phyloP scores from a whole-genome alignment of 2,329 filamentous ascomycete species.

The Talaromyces piceae region DNA sequence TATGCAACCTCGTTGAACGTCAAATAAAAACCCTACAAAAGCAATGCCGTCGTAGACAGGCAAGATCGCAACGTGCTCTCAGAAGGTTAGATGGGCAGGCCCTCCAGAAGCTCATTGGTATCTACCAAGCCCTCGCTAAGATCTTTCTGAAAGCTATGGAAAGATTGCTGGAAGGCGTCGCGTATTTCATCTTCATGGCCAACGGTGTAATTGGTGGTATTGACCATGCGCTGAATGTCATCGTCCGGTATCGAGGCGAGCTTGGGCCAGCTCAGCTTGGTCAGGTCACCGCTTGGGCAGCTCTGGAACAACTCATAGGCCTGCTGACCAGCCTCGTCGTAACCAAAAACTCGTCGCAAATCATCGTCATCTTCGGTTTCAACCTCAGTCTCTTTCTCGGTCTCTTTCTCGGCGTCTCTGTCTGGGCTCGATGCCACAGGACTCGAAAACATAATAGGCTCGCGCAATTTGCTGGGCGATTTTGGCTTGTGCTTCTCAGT shows the following conservation, averaged over 20 bases:
- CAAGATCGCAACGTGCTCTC: not conserved
- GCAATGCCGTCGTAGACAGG: conserved; percentile 1
- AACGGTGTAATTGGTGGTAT: not conserved
- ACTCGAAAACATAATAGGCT: conserved; percentile 18
- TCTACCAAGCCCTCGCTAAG: conserved; percentile 4
- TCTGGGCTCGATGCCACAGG: not conserved
- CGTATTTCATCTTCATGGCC: not conserved
- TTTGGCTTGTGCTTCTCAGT: conserved; percentile 29
- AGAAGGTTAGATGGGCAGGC: conserved; percentile 4
- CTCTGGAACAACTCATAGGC: conserved; percentile 10
- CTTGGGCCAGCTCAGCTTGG: conserved; percentile 10
- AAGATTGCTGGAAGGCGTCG: not conserved
- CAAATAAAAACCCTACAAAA: not conserved
- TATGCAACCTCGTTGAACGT: not conserved
- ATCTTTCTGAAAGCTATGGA: conserved; percentile 1
- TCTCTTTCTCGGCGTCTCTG: not conserved
- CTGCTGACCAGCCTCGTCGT: conserved; percentile 9
- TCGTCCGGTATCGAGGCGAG: not conserved
- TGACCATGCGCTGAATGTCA: not conserved
- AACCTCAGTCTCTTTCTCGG: too few relatives aligned
- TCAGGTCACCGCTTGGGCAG: conserved; percentile 12
- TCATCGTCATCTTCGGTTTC: conserved; percentile 3
- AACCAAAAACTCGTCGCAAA: conserved; percentile 7
- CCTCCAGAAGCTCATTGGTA: conserved; percentile 3
- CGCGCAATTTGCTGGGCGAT: conserved; percentile 35